These are phyloP conservation scores for Solanum raphanifolium DNA, from an alignment of 257 asterid genomes.

Conservation along the genomic window DNA sequence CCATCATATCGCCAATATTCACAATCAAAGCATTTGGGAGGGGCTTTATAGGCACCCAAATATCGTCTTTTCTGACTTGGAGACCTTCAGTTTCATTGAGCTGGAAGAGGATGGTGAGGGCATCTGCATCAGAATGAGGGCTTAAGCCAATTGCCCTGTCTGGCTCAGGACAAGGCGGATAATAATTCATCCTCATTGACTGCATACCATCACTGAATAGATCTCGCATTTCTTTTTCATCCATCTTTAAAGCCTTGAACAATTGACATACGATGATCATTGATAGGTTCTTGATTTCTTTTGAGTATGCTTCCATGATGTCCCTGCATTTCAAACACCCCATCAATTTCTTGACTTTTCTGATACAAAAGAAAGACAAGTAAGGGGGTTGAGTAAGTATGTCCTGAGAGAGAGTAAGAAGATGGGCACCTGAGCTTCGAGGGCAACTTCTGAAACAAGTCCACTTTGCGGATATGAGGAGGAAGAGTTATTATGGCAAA, in stretches of 20 bases:
- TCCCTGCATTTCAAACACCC: constrained; percentile 15
- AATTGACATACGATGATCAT: constrained; percentile 18
- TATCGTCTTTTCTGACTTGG: constrained; percentile 31
- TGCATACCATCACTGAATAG: constrained; percentile 32
- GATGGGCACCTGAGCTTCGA: constrained; percentile 25
- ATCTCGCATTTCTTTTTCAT: constrained; percentile 19
- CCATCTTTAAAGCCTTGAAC: constrained; percentile 33
- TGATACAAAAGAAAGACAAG: too few relatives aligned
- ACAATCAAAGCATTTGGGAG: constrained; percentile 34
- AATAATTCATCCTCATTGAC: constrained; percentile 36
- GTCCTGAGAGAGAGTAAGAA: background rate
- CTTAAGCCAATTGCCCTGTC: constrained; percentile 28
- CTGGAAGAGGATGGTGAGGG: constrained; percentile 46
- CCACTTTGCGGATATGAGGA: constrained; percentile 12
- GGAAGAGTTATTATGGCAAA: constrained; percentile 39
- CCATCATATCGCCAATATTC: constrained; percentile 46
- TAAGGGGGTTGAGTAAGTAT: background rate
- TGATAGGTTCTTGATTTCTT: constrained; percentile 24
- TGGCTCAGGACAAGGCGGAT: constrained; percentile 53
- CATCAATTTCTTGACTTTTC: too few relatives aligned
- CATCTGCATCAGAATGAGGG: constrained; percentile 50
- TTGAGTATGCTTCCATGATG: constrained; percentile 18
- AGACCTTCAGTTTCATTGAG: constrained; percentile 42
- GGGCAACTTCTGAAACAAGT: constrained; percentile 28
- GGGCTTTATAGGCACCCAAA: constrained; percentile 34